phyloP scores from a whole-genome alignment of 1,284 basidiomycete species.

The Cerioporus squamosus region DNA sequence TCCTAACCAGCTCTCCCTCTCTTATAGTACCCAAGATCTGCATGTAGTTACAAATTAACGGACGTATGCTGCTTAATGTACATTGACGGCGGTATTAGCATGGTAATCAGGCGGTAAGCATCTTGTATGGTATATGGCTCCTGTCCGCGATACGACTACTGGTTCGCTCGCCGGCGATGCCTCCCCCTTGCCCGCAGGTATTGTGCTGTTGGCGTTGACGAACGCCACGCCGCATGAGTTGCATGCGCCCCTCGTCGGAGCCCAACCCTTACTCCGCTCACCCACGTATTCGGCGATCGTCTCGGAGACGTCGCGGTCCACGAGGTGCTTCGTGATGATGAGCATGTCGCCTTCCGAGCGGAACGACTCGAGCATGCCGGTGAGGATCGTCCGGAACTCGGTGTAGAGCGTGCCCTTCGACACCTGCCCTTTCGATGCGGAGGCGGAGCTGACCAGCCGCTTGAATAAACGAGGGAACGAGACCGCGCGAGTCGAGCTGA shows the following conservation, averaged over 20 bases:
- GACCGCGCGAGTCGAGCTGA: constrained; percentile 80
- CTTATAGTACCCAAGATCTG: neutral
- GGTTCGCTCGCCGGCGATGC: constrained; percentile 28
- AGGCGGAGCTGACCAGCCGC: constrained; percentile 81
- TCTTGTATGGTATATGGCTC: constrained; percentile 59
- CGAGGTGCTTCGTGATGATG: constrained; percentile 83
- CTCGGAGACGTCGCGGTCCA: constrained; percentile 84
- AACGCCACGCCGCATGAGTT: constrained; percentile 28
- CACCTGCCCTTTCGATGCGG: constrained; percentile 48
- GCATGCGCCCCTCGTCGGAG: constrained; percentile 30
- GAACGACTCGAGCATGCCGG: constrained; percentile 95
- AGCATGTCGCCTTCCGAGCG: constrained; percentile 91
- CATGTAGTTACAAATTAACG: constrained; percentile 13
- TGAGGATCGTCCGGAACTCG: constrained; percentile 90
- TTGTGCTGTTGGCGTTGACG: constrained; percentile 15
- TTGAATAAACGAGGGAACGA: constrained; percentile 94
- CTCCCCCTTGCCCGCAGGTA: constrained; percentile 14
- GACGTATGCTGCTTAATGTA: constrained; percentile 33
- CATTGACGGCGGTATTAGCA: constrained; percentile 31
- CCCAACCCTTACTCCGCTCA: constrained; percentile 35
- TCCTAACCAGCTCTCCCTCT: too few relatives aligned
- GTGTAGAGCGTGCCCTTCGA: constrained; percentile 77
- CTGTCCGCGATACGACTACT: constrained; percentile 63
- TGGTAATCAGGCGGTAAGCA: constrained; percentile 44
- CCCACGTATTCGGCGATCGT: constrained; percentile 56